These are phyloP conservation scores for Melanomma pulvis-pyrius DNA, from an alignment of 495 filamentous ascomycete genomes.

Conservation along the genomic window DNA sequence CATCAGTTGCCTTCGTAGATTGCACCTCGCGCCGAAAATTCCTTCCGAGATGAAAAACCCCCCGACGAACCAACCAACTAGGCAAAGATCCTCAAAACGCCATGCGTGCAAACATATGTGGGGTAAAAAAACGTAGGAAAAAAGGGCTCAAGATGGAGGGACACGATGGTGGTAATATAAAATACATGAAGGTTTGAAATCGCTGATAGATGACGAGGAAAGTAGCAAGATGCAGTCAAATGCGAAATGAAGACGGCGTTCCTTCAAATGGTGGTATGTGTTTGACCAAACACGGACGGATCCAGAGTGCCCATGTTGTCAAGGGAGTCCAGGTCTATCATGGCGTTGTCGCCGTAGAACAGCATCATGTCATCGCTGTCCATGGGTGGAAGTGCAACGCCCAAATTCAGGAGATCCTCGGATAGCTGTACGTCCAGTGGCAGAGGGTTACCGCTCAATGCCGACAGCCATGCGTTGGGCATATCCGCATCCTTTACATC, in stretches of 20 bases:
- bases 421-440: slow-evolving; percentile 26
- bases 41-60: neutral
- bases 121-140: too few relatives aligned
- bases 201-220: neutral
- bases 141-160: neutral
- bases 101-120: neutral
- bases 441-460: slow-evolving; percentile 8
- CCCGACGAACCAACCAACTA: too few relatives aligned
- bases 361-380: slow-evolving; percentile 31
- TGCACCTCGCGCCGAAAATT: too few relatives aligned
- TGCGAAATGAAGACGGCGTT: too few relatives aligned
- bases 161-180: neutral
- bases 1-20: neutral
- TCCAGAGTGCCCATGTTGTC: slow-evolving; percentile 1
- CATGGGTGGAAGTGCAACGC: slow-evolving; percentile 21
- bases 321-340: slow-evolving; percentile 17
- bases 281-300: neutral
- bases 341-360: slow-evolving; percentile 21
- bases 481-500: slow-evolving; percentile 21
- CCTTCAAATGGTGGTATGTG: neutral
- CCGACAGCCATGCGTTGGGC: slow-evolving; percentile 23
- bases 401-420: slow-evolving; percentile 23
- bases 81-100: neutral
- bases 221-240: neutral
- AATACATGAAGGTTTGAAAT: neutral